Base-by-base conservation (phyloP, 208 protist species). In the Tritrichomonas foetus region DNA sequence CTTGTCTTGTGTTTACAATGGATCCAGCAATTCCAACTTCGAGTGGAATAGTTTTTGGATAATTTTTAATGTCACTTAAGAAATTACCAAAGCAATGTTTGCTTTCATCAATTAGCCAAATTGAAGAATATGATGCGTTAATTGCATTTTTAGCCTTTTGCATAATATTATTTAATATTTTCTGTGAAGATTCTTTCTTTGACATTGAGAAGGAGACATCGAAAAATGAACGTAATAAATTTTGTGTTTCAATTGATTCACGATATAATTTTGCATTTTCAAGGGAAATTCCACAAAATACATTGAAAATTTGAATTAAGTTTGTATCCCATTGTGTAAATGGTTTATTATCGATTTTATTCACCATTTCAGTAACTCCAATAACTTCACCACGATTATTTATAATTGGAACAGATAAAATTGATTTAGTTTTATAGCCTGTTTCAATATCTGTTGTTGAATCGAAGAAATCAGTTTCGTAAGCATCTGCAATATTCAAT, bases 401-500 rank as follows among this genome's bases (percentile, higher is more conserved):
- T 22, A 39, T 39, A 27, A 92, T 61, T 92, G 78, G 78, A 27
- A 92, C 78, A n/a, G 47, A 92, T 3, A 92, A 27, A 3, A 92
- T 47, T 3, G 41, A 61, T 22, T 39, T 22, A 57, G 78, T 92
- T 36, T 39, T 50, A 44, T 92, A 92, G 0, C 78, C 78, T 50
- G 78, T 64, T 36, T 92, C 50, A 39, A 57, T 92, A 36, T 92
- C 78, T 64, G 50, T 64, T 36, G 41, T 61, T 57, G 78, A 44
- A 22, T 92, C 50, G 50, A 92, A 92, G 39, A 95, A 82, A 39
- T 92, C 16, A 92, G 96, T 95, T 47, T 47, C 36, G 92, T 96
- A 96, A 22, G 95, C 95, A 49, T 96, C 95, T 53, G 50, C 47
- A 39, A 96, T 96, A 74, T 93, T 95, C 74, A 96, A 44, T 30